A percentile compares a stretch with the other conserved stretches of the same genome.
Evolutionary conservation across 2,329 filamentous ascomycete genomes (phyloP).

Genomic region (Leptoxyphium fumago): DNA sequence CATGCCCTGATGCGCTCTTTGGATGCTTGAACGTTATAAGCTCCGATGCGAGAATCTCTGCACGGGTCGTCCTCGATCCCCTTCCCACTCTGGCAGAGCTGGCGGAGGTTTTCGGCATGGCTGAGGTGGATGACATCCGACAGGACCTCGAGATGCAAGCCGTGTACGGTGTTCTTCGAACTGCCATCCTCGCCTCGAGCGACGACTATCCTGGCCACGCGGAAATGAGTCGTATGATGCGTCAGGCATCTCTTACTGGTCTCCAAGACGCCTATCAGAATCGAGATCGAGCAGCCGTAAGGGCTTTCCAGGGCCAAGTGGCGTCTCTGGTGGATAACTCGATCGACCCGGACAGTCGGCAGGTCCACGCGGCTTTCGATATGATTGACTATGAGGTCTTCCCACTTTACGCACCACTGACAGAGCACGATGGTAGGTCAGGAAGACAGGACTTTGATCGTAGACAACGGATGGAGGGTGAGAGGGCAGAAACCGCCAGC

Average conservation of each 20-base stretch:
- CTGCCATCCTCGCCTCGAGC: not conserved
- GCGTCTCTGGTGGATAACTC: not conserved
- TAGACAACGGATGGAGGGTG: not conserved
- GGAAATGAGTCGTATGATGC: not conserved
- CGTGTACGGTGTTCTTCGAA: constrained; percentile 1
- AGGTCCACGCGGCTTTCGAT: not conserved
- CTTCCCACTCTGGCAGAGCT: not conserved
- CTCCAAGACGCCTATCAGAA: not conserved
- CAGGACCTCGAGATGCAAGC: not conserved
- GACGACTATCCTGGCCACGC: not conserved
- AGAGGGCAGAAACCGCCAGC: not conserved
- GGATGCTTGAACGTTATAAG: not conserved
- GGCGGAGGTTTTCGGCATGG: not conserved
- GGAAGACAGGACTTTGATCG: not conserved
- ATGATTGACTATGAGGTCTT: not conserved
- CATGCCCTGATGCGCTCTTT: not conserved
- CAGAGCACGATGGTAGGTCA: not conserved
- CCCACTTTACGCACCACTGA: not conserved
- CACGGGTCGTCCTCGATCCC: not conserved
- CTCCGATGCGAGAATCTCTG: not conserved
- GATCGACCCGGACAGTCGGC: not conserved
- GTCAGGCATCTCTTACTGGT: not conserved
- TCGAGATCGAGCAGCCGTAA: not conserved
- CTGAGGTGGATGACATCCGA: not conserved
- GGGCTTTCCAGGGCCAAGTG: not conserved